Percentiles rank a stretch among this genome's conserved stretches.
These are phyloP conservation scores for Sambucus nigra DNA, from an alignment of 129 eudicot species.

Conservation along the genomic window DNA sequence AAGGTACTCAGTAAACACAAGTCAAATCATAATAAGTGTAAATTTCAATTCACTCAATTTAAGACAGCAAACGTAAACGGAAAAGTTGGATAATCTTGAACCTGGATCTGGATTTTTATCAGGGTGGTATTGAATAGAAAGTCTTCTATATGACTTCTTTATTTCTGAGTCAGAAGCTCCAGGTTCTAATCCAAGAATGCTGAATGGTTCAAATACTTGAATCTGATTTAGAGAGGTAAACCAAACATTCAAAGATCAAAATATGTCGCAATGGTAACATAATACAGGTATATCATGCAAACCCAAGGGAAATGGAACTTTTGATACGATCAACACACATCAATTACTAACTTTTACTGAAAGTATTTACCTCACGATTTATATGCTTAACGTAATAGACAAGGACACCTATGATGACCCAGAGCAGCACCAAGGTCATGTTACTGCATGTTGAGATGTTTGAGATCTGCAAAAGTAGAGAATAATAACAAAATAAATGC, in stretches of 20 bases:
- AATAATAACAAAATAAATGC: background rate
- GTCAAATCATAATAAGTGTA: background rate
- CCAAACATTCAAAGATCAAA: too few species aligned
- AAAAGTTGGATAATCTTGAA: slow-evolving; percentile 18
- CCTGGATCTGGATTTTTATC: slow-evolving; percentile 99
- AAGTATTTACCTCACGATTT: slow-evolving; percentile 60
- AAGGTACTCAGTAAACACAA: slow-evolving; percentile 4
- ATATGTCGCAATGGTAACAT: too few species aligned
- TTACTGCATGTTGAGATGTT: slow-evolving; percentile 72
- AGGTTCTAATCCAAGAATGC: slow-evolving; percentile 84
- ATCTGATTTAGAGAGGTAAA: slow-evolving; percentile 22
- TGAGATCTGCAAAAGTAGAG: slow-evolving; percentile 42
- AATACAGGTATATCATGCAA: background rate
- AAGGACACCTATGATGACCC: slow-evolving; percentile 66
- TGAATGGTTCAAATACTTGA: slow-evolving; percentile 86
- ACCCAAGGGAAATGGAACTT: background rate
- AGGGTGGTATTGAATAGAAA: slow-evolving; percentile 91
- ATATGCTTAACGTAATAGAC: slow-evolving; percentile 64
- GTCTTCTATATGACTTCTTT: slow-evolving; percentile 86
- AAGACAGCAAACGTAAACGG: background rate
- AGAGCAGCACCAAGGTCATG: slow-evolving; percentile 68
- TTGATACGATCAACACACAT: background rate
- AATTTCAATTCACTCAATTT: background rate
- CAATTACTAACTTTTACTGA: background rate
- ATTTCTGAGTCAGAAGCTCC: slow-evolving; percentile 86